Evolutionary conservation across 192 early-diverging fungal genomes (phyloP), one percentile per base, ranked within the genome.

Genomic region (Podila clonocystis): DNA sequence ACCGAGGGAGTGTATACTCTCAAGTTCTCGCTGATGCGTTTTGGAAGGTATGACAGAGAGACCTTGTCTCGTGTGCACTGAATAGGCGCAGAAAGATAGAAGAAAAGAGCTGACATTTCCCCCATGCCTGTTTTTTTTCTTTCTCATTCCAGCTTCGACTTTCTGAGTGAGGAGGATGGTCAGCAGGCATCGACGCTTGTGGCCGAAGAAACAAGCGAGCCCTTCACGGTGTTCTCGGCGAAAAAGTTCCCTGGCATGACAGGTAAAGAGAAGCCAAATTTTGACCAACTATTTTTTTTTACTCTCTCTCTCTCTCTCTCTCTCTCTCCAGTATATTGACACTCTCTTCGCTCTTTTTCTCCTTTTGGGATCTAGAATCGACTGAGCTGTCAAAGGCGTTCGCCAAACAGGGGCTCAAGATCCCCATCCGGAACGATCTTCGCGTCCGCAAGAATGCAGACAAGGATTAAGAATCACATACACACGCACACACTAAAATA

Each of bases 161-260:
- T 73, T 41, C 20, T 24, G 20, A 55, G n/a, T 24, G 8, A 1
- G 6, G 52, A n/a, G 26, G 52, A 55, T 4, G 29, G 34, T 22
- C 41, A 83, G 48, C 89, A 86, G 72, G 69, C 83, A 29, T 84
- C 87, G 15, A 75, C 77, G 17, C 68, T 87, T 9, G 77, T 89
- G 41, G 67, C 89, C 4, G 84, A 85, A 50, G 82, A 85, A 4
- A 89, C 85, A 65, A 91, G 91, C 2, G 86, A 92, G 17, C 87
- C 88, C 17, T 94, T 94, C 62, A 93, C 91, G 20, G 93, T 94
- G 38, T 94, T 89, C 70, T 94, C 93, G 8, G 91, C 91, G 26
- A 94, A 94, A 83, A 93, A 93, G 67, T 94, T 93, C 68, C 93
- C 93, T 0, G 93, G 93, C 60, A 94, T 94, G 93, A 94, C 90